Percentiles rank a stretch among this genome's conserved stretches.
Evolutionary conservation across 1,139 yeast genomes (phyloP).

Genomic region (Eremothecium gossypii): DNA sequence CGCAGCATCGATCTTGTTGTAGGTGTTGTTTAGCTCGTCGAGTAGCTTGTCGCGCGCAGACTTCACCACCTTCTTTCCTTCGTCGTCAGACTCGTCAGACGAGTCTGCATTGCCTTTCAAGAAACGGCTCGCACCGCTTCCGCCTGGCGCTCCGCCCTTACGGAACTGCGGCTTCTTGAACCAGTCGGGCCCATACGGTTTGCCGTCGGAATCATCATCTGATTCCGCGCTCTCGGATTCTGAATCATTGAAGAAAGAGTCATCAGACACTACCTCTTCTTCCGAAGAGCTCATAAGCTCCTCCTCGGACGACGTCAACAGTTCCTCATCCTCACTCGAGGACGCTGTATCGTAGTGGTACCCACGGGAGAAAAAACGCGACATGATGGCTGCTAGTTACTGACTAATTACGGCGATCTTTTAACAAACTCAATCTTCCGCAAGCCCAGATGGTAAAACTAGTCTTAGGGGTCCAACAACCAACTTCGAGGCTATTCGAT

Average conservation of each 20-base stretch:
- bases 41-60: slow-evolving; percentile 87
- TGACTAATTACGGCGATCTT: not conserved
- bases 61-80: slow-evolving; percentile 74
- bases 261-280: slow-evolving; percentile 33
- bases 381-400: slow-evolving; percentile 34
- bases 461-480: too few species aligned
- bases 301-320: slow-evolving; percentile 62
- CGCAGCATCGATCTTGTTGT: slow-evolving; percentile 62
- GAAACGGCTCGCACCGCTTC: slow-evolving; percentile 25
- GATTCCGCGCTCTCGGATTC: slow-evolving; percentile 31
- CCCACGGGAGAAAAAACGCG: slow-evolving; percentile 58
- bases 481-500: too few species aligned
- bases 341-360: slow-evolving; percentile 51
- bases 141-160: slow-evolving; percentile 26
- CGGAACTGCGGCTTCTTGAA: slow-evolving; percentile 34
- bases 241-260: slow-evolving; percentile 26
- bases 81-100: slow-evolving; percentile 44
- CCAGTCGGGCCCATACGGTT: slow-evolving; percentile 34
- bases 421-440: too few species aligned
- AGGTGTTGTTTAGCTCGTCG: slow-evolving; percentile 70
- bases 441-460: too few species aligned
- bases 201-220: slow-evolving; percentile 36
- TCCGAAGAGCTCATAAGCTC: slow-evolving; percentile 46
- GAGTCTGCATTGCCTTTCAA: slow-evolving; percentile 32
- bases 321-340: slow-evolving; percentile 70